These are phyloP conservation scores for Penicillium crystallinum DNA, from an alignment of 495 filamentous ascomycete species.

Conservation along the genomic window DNA sequence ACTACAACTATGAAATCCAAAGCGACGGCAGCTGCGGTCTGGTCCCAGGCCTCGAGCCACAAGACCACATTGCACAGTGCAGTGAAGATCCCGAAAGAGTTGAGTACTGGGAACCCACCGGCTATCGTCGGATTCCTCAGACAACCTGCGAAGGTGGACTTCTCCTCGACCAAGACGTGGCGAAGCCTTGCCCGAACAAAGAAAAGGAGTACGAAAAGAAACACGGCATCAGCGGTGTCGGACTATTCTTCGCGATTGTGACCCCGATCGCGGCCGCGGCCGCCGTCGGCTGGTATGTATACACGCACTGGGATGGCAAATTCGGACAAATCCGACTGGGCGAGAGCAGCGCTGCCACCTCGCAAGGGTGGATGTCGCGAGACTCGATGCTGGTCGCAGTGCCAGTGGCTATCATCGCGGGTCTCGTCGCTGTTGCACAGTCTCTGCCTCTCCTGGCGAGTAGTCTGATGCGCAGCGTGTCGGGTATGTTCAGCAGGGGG, in stretches of 20 bases:
- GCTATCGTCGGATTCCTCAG: conserved; percentile 85
- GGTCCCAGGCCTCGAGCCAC: conserved; percentile 60
- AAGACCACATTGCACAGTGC: conserved; percentile 65
- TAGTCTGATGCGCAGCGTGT: conserved; percentile 61
- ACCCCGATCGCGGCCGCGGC: conserved; percentile 64
- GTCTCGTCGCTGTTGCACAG: conserved; percentile 65
- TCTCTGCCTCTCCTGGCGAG: conserved; percentile 66
- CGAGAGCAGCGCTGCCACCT: conserved; percentile 41
- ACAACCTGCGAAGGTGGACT: conserved; percentile 75
- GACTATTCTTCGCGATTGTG: conserved; percentile 82
- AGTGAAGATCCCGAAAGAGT: conserved; percentile 54
- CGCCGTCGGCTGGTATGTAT: conserved; percentile 78
- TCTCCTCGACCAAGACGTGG: conserved; percentile 58
- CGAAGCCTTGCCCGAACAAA: conserved; percentile 63
- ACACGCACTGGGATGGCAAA: conserved; percentile 77
- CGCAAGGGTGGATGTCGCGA: conserved; percentile 49
- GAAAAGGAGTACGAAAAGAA: conserved; percentile 71
- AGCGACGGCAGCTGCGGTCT: conserved; percentile 69
- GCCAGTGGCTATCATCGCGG: conserved; percentile 73
- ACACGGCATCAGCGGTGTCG: conserved; percentile 64
- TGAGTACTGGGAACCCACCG: conserved; percentile 78
- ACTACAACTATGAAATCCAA: conserved; percentile 86
- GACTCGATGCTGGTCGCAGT: conserved; percentile 69
- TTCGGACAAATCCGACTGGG: conserved; percentile 87
- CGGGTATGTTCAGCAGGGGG: conserved; percentile 40